These are phyloP conservation scores for Lasiosphaeria miniovina DNA, from an alignment of 495 filamentous ascomycete genomes.

Conservation along the genomic window DNA sequence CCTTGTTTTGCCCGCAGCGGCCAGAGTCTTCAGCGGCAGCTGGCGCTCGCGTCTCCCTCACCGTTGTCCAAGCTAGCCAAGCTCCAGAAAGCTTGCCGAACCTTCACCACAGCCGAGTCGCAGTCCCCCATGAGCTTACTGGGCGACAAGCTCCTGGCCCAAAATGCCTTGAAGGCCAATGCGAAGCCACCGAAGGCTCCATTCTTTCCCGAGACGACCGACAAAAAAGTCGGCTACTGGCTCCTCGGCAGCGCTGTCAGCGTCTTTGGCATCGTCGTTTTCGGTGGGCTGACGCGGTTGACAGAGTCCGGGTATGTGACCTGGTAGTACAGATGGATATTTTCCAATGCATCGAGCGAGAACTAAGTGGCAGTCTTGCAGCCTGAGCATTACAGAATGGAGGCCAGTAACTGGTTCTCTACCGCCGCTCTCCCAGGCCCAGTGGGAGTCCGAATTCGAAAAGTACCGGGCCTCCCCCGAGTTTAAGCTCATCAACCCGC, in stretches of 20 bases:
- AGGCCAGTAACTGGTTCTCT: conserved; percentile 89
- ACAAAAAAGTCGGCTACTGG: conserved; percentile 84
- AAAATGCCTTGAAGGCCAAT: conserved; percentile 4
- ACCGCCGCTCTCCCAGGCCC: conserved; percentile 69
- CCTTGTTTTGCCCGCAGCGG: conserved; percentile 59
- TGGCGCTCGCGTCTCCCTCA: conserved; percentile 22
- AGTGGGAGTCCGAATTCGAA: conserved; percentile 89
- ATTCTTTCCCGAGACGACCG: conserved; percentile 69
- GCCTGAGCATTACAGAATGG: conserved; percentile 99
- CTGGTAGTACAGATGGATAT: background rate
- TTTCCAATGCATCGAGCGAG: background rate
- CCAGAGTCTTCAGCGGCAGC: conserved; percentile 53
- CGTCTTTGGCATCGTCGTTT: conserved; percentile 95
- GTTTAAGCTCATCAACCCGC: conserved; percentile 82
- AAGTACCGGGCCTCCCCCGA: conserved; percentile 91
- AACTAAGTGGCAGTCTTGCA: conserved; percentile 31
- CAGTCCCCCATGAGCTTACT: conserved; percentile 7
- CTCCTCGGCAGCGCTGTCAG: conserved; percentile 83
- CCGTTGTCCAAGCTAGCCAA: conserved; percentile 20
- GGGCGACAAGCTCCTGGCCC: background rate
- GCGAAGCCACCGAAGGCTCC: conserved; percentile 8
- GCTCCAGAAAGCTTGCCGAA: conserved; percentile 16
- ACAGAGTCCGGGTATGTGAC: conserved; percentile 86
- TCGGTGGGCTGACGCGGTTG: conserved; percentile 86
- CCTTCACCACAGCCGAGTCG: conserved; percentile 18